phyloP scores from a whole-genome alignment of 2,329 filamentous ascomycete species.

The Botrytis paeoniae region DNA sequence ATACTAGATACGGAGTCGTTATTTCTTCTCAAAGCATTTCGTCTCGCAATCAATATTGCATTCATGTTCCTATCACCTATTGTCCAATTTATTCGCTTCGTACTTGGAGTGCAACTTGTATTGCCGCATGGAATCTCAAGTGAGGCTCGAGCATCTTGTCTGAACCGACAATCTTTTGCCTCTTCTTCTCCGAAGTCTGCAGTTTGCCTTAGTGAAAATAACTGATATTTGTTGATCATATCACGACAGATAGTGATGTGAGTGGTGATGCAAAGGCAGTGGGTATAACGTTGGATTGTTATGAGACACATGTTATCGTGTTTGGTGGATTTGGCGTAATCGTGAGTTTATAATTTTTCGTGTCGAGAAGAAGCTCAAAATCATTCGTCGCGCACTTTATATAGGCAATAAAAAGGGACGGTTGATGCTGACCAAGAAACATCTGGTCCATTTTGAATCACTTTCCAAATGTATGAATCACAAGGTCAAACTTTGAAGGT shows the following conservation, averaged over 20 bases:
- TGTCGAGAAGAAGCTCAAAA: neutral
- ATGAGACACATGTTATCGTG: conserved; percentile 6
- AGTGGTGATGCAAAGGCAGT: conserved; percentile 1
- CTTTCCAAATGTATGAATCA: neutral
- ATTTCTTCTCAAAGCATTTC: neutral
- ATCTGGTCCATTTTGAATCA: neutral
- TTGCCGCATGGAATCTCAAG: neutral
- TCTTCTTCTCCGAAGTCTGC: neutral
- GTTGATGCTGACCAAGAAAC: neutral
- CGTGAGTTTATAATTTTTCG: neutral
- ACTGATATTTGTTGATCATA: neutral
- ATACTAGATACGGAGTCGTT: neutral
- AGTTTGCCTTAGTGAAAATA: neutral
- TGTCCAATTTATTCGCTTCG: neutral
- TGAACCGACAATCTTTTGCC: neutral
- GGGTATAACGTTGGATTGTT: neutral
- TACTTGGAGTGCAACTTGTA: neutral
- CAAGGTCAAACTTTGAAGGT: neutral
- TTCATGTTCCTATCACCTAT: conserved; percentile 9
- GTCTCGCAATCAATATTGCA: neutral
- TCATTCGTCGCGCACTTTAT: neutral
- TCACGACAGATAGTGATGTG: neutral
- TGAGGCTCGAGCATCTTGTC: neutral
- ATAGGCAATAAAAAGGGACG: neutral
- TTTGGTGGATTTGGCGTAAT: neutral